Conservation (phyloP, 176 grass and related monocot species). For the Guadua angustifolia region DNA sequence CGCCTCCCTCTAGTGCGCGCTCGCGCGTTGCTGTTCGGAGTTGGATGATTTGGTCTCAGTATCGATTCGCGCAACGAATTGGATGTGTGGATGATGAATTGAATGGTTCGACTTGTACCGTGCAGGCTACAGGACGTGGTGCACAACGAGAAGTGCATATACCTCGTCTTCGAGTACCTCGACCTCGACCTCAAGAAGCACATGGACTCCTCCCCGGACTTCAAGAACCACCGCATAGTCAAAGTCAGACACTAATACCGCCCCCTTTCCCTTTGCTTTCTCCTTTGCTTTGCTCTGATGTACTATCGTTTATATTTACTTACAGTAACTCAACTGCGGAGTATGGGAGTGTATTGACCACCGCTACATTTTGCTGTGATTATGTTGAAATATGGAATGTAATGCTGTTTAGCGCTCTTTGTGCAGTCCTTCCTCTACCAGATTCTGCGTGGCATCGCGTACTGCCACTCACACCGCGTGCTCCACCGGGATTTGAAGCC, state of each 20-base stretch:
- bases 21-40: background rate
- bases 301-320: background rate
- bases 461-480: conserved; percentile 90
- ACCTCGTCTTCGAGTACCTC: conserved; percentile 93
- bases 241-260: conserved; percentile 50
- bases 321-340: background rate
- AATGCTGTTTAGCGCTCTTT: background rate
- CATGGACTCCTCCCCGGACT: conserved; percentile 86
- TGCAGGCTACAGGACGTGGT: conserved; percentile 93
- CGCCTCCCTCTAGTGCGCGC: background rate
- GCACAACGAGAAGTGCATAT: conserved; percentile 75
- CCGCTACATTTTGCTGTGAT: background rate
- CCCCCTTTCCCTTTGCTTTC: background rate
- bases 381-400: background rate
- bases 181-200: conserved; percentile 97
- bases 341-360: background rate
- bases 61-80: background rate
- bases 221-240: conserved; percentile 72
- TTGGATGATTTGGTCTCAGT: background rate
- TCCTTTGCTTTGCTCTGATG: background rate
- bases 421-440: conserved; percentile 77
- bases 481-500: conserved; percentile 94
- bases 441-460: conserved; percentile 84
- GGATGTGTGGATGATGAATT: background rate
- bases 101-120: background rate